A percentile compares a stretch with the other conserved stretches of the same genome.
Evolutionary conservation across 495 filamentous ascomycete genomes (phyloP).

Genomic region (Penicillium angulare): DNA sequence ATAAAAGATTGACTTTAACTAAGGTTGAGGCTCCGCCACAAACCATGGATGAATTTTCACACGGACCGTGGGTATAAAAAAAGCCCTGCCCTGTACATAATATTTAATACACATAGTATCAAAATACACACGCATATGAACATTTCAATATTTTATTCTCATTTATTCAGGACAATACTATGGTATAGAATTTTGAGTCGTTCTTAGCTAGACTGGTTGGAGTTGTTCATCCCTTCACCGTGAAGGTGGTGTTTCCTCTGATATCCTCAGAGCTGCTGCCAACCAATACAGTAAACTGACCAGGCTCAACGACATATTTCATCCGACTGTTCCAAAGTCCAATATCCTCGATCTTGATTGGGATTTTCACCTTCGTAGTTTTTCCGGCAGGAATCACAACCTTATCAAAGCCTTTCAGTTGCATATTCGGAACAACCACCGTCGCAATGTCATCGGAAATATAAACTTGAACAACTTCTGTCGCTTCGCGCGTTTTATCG

Average conservation of each 20-base stretch:
- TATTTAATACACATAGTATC: neutral
- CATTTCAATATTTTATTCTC: too few relatives aligned
- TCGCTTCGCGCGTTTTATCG: conserved; percentile 49
- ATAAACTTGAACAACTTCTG: conserved; percentile 66
- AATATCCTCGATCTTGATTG: conserved; percentile 65
- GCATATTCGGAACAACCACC: conserved; percentile 52
- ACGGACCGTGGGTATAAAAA: too few relatives aligned
- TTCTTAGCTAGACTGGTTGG: too few relatives aligned
- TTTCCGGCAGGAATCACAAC: conserved; percentile 36
- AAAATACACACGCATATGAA: too few relatives aligned
- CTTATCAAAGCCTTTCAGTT: conserved; percentile 64
- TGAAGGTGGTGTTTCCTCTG: conserved; percentile 53
- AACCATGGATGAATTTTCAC: too few relatives aligned
- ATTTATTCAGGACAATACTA: too few relatives aligned
- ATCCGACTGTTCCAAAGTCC: conserved; percentile 59
- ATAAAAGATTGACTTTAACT: conserved; percentile 12
- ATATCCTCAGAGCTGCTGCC: conserved; percentile 48
- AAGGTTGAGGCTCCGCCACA: neutral
- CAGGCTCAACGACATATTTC: conserved; percentile 62
- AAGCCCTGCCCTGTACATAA: neutral
- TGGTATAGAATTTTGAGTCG: too few relatives aligned
- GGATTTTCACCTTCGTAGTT: conserved; percentile 56
- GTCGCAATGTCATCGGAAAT: conserved; percentile 58
- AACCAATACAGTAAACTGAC: conserved; percentile 50
- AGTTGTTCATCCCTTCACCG: conserved; percentile 36